Evolutionary conservation across 208 protist species (phyloP).

Genomic region (Sergeia podlipaevii): DNA sequence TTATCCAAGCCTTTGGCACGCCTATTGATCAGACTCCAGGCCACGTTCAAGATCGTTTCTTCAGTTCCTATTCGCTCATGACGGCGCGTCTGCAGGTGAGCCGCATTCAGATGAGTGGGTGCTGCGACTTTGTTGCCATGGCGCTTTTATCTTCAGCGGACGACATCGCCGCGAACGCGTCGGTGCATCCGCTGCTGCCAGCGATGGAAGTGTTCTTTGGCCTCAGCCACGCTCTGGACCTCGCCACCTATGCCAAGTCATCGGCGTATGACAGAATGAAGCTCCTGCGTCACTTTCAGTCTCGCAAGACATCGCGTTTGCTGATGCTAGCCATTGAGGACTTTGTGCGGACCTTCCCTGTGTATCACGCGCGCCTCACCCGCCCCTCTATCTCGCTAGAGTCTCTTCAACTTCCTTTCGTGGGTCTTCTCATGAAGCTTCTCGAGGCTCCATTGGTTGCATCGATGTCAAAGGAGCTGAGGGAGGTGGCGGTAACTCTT

Average conservation of each 20-base stretch:
- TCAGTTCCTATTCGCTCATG: slow-evolving; percentile 1
- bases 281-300: not conserved
- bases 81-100: not conserved
- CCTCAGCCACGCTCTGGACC: slow-evolving; percentile 2
- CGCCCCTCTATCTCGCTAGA: slow-evolving; percentile 7
- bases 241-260: not conserved
- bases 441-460: not conserved
- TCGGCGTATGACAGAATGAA: not conserved
- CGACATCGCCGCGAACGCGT: not conserved
- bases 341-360: slow-evolving; percentile 6
- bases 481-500: not conserved
- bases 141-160: not conserved
- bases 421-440: not conserved
- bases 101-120: not conserved
- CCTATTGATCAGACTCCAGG: too few relatives aligned
- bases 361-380: not conserved
- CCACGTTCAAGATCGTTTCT: too few relatives aligned
- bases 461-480: not conserved
- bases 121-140: slow-evolving; percentile 7
- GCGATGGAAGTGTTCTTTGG: slow-evolving; percentile 3
- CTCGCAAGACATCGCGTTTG: not conserved
- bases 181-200: slow-evolving; percentile 4
- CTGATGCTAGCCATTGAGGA: slow-evolving; percentile 3
- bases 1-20: slow-evolving; percentile 1
- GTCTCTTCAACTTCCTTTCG: not conserved